Base-by-base conservation (phyloP, 2,329 filamentous ascomycete species). In the Amesomyces nigricolor region DNA sequence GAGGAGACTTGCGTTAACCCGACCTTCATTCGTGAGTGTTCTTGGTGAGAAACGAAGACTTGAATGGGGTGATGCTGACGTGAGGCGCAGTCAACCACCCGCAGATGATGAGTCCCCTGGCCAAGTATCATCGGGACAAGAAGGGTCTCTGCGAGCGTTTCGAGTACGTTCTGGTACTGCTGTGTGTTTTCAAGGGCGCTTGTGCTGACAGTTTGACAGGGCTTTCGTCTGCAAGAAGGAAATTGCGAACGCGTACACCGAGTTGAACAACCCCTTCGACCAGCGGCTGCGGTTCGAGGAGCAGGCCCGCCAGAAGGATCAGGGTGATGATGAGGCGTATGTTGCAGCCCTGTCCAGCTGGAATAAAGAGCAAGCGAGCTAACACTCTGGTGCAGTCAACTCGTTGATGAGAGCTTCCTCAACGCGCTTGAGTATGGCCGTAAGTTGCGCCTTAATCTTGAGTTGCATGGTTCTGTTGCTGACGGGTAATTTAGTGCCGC, bases 191-290 rank as follows among this genome's bases (percentile, higher is more conserved):
- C 16, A 29, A 19, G 9, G 13, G 16, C 6, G 47, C n/a, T 10
- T 47, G 7, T 47, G 10, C 54, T 61, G 19, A 61, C 51, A 19
- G 7, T 32, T 39, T 37, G 29, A 37, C 30, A 61, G 58, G 62
- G 91, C 89, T 10, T 99, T 99, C 64, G 94, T 96, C 45, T 91
- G 87, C 79, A 95, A 91, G 80, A 95, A 94, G 82, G 92, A 97
- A 71, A 96, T 97, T 64, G 87, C 87, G 67, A 97, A 99, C 69
- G 91, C 91, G 29, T 95, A 96, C 76, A 97, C 92, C 39, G 94
- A 99, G 83, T 86, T 99, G 81, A 95, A 95, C 79, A 89, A 96
- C 67, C 91, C 92, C 54, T 92, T 95, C 67, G 91, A 96, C 73
- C 94, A 99, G 78, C 84, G 94, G 59, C 75, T 92, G 61, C 85